A percentile compares a stretch with the other conserved stretches of the same genome.
Conservation (phyloP, 192 early-diverging fungal species). For the Backusella morwellensis region DNA sequence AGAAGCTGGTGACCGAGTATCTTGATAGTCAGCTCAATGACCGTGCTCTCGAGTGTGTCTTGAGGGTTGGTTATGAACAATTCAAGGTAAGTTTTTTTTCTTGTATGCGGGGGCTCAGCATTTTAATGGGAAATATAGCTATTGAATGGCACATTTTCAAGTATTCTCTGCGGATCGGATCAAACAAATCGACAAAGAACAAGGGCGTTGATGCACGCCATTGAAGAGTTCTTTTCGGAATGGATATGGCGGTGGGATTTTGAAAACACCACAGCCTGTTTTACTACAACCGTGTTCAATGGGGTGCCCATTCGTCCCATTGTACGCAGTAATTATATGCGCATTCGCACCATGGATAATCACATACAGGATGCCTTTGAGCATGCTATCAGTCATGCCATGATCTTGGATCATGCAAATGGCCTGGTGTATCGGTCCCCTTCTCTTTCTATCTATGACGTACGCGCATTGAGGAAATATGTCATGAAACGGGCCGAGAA, state of each 20-base stretch:
- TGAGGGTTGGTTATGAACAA: constrained; percentile 54
- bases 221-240: constrained; percentile 60
- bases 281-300: constrained; percentile 34
- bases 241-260: constrained; percentile 63
- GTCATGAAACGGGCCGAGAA: constrained; percentile 20
- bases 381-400: constrained; percentile 11
- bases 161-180: constrained; percentile 18
- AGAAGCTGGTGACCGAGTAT: constrained; percentile 50
- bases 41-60: constrained; percentile 38
- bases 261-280: constrained; percentile 35
- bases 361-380: constrained; percentile 1
- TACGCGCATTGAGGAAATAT: constrained; percentile 28
- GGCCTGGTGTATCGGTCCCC: constrained; percentile 29
- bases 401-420: constrained; percentile 28
- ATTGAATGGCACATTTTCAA: constrained; percentile 39
- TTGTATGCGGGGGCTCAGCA: too few species aligned
- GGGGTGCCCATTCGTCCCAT: constrained; percentile 32
- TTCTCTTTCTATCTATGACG: constrained; percentile 17
- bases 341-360: constrained; percentile 20
- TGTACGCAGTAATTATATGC: constrained; percentile 22
- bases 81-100: constrained; percentile 36
- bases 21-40: constrained; percentile 54
- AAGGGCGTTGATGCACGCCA: constrained; percentile 28
- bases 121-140: constrained; percentile 16
- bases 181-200: constrained; percentile 32